A percentile compares a stretch with the other conserved stretches of the same genome.
phyloP scores from a whole-genome alignment of 805 yeast genomes.

The Komagataella kurtzmanii region DNA sequence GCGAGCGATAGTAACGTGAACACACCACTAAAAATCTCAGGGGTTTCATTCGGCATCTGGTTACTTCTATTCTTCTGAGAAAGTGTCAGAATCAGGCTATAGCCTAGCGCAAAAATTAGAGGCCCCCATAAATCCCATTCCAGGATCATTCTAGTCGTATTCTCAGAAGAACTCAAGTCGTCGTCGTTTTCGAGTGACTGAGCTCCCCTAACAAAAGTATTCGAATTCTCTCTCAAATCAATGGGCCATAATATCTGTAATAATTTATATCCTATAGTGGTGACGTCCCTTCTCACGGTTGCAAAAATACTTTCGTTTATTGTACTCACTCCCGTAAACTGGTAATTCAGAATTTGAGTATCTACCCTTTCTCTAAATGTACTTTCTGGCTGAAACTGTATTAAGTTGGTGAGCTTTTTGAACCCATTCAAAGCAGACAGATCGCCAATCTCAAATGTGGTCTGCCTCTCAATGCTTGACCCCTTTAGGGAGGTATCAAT shows the following conservation, averaged over 20 bases:
- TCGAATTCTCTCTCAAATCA: slow-evolving; percentile 15
- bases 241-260: slow-evolving; percentile 23
- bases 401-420: slow-evolving; percentile 4
- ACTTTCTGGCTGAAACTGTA: slow-evolving; percentile 18
- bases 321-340: slow-evolving; percentile 44
- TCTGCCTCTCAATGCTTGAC: neutral
- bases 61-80: slow-evolving; percentile 18
- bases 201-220: slow-evolving; percentile 11
- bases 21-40: slow-evolving; percentile 40
- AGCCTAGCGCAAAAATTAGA: slow-evolving; percentile 32
- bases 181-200: slow-evolving; percentile 12
- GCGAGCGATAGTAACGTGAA: slow-evolving; percentile 40
- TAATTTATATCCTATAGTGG: slow-evolving; percentile 19
- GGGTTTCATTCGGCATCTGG: slow-evolving; percentile 19
- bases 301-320: slow-evolving; percentile 40
- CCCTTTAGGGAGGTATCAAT: slow-evolving; percentile 12
- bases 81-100: slow-evolving; percentile 33
- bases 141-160: slow-evolving; percentile 20
- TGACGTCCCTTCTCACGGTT: slow-evolving; percentile 25
- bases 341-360: slow-evolving; percentile 27
- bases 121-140: slow-evolving; percentile 63
- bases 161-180: slow-evolving; percentile 18
- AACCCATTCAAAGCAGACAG: neutral
- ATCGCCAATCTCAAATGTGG: neutral
- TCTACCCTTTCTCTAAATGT: slow-evolving; percentile 16